These are phyloP conservation scores for Phylloporus arenicola DNA, from an alignment of 768 basidiomycete genomes.

Conservation along the genomic window DNA sequence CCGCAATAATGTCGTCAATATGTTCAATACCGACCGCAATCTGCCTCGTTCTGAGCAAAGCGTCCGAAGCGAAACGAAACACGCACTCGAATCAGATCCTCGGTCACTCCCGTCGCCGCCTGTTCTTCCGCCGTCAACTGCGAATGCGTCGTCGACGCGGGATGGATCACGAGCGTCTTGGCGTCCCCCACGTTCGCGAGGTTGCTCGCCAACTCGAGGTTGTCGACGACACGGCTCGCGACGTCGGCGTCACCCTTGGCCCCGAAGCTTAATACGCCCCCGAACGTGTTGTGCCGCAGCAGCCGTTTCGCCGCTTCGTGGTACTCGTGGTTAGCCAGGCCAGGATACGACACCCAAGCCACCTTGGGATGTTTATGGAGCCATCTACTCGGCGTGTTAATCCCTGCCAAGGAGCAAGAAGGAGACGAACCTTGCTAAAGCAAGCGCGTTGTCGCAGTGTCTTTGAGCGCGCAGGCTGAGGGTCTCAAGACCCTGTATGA, in stretches of 20 bases:
- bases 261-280: conserved; percentile 15
- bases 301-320: conserved; percentile 8
- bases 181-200: conserved; percentile 69
- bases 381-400: conserved; percentile 4
- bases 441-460: conserved; percentile 66
- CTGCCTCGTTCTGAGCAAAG: neutral
- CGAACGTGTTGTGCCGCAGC: conserved; percentile 6
- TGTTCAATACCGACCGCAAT: conserved; percentile 17
- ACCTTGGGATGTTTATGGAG: conserved; percentile 9
- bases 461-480: conserved; percentile 65
- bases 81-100: conserved; percentile 65
- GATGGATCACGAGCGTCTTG: conserved; percentile 69
- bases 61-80: neutral
- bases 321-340: conserved; percentile 8
- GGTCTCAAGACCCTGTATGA: conserved; percentile 77
- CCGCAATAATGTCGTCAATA: conserved; percentile 14
- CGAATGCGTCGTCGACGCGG: conserved; percentile 71
- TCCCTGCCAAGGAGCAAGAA: too few species aligned
- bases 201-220: conserved; percentile 64
- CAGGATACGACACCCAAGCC: conserved; percentile 15
- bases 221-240: conserved; percentile 64
- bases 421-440: conserved; percentile 46
- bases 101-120: conserved; percentile 60
- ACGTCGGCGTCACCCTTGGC: conserved; percentile 25
- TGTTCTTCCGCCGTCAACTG: conserved; percentile 62